A percentile compares a stretch with the other conserved stretches of the same genome.
Evolutionary conservation across 2,329 filamentous ascomycete genomes (phyloP).

Genomic region (Ceratocystis cacaofunesta): DNA sequence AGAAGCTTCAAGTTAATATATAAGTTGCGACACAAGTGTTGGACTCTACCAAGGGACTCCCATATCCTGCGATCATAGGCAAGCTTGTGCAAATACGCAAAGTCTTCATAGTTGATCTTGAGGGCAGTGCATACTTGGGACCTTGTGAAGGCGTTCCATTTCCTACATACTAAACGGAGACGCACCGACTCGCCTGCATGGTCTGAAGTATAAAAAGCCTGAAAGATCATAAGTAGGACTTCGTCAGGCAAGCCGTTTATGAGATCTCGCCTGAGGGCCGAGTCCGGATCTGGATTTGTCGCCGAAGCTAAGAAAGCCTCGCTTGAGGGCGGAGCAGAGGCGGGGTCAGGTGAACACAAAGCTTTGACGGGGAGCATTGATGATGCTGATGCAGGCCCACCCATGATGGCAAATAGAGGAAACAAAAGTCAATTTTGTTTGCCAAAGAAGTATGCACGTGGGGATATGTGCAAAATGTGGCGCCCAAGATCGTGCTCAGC

Average conservation of each 20-base stretch:
- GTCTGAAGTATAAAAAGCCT: background rate
- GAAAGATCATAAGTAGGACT: slow-evolving; percentile 8
- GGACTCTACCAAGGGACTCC: slow-evolving; percentile 26
- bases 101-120: slow-evolving; percentile 28
- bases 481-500: background rate
- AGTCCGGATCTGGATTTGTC: background rate
- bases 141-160: slow-evolving; percentile 34
- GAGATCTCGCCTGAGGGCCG: background rate
- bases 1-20: slow-evolving; percentile 39
- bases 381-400: background rate
- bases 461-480: background rate
- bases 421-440: too few relatives aligned
- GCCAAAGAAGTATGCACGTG: too few relatives aligned
- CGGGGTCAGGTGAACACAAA: background rate
- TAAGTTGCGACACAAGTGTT: slow-evolving; percentile 32
- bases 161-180: slow-evolving; percentile 35
- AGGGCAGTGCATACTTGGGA: slow-evolving; percentile 33
- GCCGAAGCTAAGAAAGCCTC: background rate
- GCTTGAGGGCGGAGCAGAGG: background rate
- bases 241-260: slow-evolving; percentile 10
- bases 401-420: background rate
- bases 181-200: background rate
- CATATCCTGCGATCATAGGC: background rate
- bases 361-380: background rate
- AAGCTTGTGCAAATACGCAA: background rate